phyloP scores from a whole-genome alignment of 768 basidiomycete genomes.

The Boletus rubescentipes region DNA sequence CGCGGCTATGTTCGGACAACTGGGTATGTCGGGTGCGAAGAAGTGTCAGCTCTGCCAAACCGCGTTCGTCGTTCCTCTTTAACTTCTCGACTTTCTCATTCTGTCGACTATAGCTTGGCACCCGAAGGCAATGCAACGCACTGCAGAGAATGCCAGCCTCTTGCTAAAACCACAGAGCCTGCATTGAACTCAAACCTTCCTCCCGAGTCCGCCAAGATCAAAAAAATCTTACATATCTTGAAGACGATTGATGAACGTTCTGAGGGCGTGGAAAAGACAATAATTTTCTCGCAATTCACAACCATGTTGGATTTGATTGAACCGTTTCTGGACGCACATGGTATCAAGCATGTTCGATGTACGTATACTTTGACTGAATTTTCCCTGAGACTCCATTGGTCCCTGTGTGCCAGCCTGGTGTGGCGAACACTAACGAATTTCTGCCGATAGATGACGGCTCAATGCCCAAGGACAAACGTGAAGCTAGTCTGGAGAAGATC shows the following conservation, averaged over 20 bases:
- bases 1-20: slow-evolving; percentile 64
- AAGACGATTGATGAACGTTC: slow-evolving; percentile 58
- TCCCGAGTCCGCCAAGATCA: slow-evolving; percentile 82
- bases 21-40: slow-evolving; percentile 56
- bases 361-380: slow-evolving; percentile 35
- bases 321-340: slow-evolving; percentile 71
- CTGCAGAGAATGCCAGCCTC: slow-evolving; percentile 59
- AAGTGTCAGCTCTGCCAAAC: slow-evolving; percentile 81
- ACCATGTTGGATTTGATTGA: slow-evolving; percentile 83
- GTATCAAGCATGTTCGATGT: slow-evolving; percentile 84
- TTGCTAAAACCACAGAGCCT: slow-evolving; percentile 47
- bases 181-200: slow-evolving; percentile 39
- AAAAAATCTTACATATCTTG: slow-evolving; percentile 76
- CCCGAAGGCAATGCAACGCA: slow-evolving; percentile 35
- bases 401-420: not conserved
- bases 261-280: slow-evolving; percentile 79
- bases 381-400: not conserved
- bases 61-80: slow-evolving; percentile 46
- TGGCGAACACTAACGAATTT: slow-evolving; percentile 4
- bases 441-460: slow-evolving; percentile 75
- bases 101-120: slow-evolving; percentile 14
- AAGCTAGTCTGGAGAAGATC: slow-evolving; percentile 73
- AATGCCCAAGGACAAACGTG: slow-evolving; percentile 76
- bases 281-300: slow-evolving; percentile 95
- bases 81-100: not conserved